Conservation (phyloP, 148 eudicot genomes). For the Pouteria glomerata region DNA sequence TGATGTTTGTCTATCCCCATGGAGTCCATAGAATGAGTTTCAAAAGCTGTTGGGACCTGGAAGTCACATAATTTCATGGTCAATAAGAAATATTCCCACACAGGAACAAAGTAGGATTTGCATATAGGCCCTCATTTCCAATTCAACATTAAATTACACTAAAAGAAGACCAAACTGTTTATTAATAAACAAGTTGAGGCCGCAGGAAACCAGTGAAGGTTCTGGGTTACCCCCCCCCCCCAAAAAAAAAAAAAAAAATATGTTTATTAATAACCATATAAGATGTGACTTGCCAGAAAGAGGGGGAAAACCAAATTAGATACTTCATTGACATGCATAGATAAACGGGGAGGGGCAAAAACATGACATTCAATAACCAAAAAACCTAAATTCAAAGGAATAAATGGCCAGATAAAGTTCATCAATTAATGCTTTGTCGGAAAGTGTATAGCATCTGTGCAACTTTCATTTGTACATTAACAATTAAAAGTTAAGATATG, state of each 20-base stretch:
- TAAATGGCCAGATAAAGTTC: background rate
- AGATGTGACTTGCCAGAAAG: background rate
- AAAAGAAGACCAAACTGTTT: background rate
- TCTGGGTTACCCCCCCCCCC: no score
- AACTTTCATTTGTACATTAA: background rate
- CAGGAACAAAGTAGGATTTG: background rate
- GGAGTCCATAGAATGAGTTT: slow-evolving; percentile 45
- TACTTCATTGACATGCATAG: background rate
- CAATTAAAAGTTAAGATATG: background rate
- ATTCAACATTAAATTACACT: background rate
- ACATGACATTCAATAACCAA: background rate
- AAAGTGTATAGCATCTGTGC: background rate
- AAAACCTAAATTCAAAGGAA: slow-evolving; percentile 2
- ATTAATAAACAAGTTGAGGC: no score
- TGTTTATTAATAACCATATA: background rate
- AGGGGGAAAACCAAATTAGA: background rate
- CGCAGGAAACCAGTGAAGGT: no score
- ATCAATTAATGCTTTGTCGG: background rate
- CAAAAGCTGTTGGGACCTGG: slow-evolving; percentile 82
- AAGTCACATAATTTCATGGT: slow-evolving; percentile 9
- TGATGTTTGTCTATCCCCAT: slow-evolving; percentile 81
- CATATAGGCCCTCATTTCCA: background rate
- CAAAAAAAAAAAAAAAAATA: no score
- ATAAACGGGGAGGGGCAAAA: background rate
- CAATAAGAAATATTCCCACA: background rate